These are phyloP conservation scores for Ophiostoma sp. DNA, from an alignment of 2,329 filamentous ascomycete species.

Conservation along the genomic window DNA sequence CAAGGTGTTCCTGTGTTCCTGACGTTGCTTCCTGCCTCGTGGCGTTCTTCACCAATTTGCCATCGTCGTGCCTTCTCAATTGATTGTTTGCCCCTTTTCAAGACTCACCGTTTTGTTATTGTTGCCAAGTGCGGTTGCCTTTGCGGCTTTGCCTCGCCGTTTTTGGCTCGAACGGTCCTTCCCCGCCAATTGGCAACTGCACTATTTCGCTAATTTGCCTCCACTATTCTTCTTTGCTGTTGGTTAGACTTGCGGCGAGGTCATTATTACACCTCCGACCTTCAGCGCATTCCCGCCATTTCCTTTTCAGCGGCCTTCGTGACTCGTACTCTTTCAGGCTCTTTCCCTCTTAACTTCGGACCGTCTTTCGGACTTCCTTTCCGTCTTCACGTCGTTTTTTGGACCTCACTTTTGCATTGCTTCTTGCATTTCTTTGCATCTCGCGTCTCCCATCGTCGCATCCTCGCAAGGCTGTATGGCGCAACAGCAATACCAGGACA, in stretches of 20 bases:
- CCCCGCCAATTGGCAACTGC: conserved; percentile 1
- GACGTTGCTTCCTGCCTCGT: neutral
- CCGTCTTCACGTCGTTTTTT: neutral
- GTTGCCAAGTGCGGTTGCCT: neutral
- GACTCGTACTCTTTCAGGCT: neutral
- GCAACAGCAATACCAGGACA: neutral
- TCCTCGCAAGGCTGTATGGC: conserved; percentile 12
- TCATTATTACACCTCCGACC: neutral
- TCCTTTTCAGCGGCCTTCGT: neutral
- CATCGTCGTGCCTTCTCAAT: neutral
- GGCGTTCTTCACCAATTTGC: neutral
- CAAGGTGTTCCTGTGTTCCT: neutral
- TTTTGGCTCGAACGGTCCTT: neutral
- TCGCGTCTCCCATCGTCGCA: neutral
- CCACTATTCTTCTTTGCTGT: neutral
- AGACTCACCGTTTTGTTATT: neutral
- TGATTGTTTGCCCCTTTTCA: neutral
- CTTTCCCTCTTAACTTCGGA: neutral
- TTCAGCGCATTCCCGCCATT: neutral
- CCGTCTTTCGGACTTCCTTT: neutral
- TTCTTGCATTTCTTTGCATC: neutral
- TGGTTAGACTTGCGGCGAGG: neutral
- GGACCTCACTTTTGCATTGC: neutral
- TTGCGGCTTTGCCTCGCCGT: neutral
- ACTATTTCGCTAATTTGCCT: conserved; percentile 3